A percentile compares a stretch with the other conserved stretches of the same genome.
Conservation (phyloP, 2,329 filamentous ascomycete species). For the Fusarium mangiferae region DNA sequence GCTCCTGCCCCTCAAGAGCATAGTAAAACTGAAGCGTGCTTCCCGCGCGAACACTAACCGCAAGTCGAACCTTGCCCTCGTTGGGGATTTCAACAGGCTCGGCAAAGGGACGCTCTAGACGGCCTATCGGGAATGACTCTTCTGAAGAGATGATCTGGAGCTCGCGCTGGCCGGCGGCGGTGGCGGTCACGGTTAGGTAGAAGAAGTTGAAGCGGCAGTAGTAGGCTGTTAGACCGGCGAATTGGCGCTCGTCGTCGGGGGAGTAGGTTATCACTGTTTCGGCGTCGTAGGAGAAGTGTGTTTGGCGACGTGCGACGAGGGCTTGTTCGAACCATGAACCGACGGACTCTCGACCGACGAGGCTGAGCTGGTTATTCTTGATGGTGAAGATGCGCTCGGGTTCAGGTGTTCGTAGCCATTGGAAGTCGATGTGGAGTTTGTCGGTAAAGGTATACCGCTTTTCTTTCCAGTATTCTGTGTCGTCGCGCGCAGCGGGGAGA, state of each 20-base stretch:
- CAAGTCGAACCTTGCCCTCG: slow-evolving; percentile 64
- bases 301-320: slow-evolving; percentile 64
- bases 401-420: slow-evolving; percentile 68
- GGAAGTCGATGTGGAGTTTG: slow-evolving; percentile 62
- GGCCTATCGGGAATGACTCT: slow-evolving; percentile 63
- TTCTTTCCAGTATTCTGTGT: slow-evolving; percentile 61
- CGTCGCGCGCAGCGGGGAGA: slow-evolving; percentile 59
- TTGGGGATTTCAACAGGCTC: slow-evolving; percentile 61
- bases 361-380: slow-evolving; percentile 53
- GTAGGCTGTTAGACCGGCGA: slow-evolving; percentile 69
- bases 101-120: slow-evolving; percentile 55
- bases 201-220: slow-evolving; percentile 74
- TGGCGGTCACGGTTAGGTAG: slow-evolving; percentile 68
- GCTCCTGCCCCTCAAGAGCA: slow-evolving; percentile 56
- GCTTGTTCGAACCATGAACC: slow-evolving; percentile 70
- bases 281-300: slow-evolving; percentile 70
- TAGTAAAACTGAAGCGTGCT: slow-evolving; percentile 66
- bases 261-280: slow-evolving; percentile 65
- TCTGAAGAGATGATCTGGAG: slow-evolving; percentile 67
- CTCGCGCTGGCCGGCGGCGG: slow-evolving; percentile 66
- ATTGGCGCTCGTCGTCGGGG: slow-evolving; percentile 68
- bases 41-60: slow-evolving; percentile 60
- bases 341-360: slow-evolving; percentile 62
- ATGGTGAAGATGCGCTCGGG: slow-evolving; percentile 62
- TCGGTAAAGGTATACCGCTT: slow-evolving; percentile 58